phyloP scores from a whole-genome alignment of 2,329 filamentous ascomycete species.

The Nemania bipapillata region DNA sequence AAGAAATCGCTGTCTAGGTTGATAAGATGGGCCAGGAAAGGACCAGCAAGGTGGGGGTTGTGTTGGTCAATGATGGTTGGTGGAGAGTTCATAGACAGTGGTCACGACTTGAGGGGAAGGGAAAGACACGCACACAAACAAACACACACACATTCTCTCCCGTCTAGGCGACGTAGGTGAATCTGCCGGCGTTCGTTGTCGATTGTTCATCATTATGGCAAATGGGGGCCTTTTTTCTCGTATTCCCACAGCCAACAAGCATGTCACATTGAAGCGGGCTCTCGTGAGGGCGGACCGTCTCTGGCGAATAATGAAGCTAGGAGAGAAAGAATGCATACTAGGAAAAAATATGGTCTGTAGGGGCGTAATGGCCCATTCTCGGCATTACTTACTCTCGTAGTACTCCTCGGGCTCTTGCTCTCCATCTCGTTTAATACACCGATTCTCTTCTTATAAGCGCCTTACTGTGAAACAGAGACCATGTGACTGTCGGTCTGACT shows the following conservation, averaged over 20 bases:
- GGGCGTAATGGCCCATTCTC: conserved; percentile 4
- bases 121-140: conserved; percentile 35
- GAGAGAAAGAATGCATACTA: conserved; percentile 37
- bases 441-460: conserved; percentile 19
- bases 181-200: conserved; percentile 45
- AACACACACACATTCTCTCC: conserved; percentile 41
- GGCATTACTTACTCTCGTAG: conserved; percentile 10
- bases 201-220: conserved; percentile 45
- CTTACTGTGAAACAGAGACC: background rate
- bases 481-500: too few species aligned
- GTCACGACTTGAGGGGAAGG: conserved; percentile 38
- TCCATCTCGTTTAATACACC: conserved; percentile 37
- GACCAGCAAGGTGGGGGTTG: conserved; percentile 1
- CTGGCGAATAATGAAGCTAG: conserved; percentile 41
- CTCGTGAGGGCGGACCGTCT: conserved; percentile 38
- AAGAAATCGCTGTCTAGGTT: background rate
- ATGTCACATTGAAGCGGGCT: conserved; percentile 38
- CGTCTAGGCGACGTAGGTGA: conserved; percentile 44
- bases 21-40: background rate
- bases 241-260: conserved; percentile 29
- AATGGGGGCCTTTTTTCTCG: conserved; percentile 28
- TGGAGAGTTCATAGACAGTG: conserved; percentile 35
- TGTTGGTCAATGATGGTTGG: conserved; percentile 5
- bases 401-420: conserved; percentile 20
- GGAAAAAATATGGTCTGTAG: conserved; percentile 28